phyloP scores from a whole-genome alignment of 495 filamentous ascomycete genomes.

The Neurospora hispaniola region DNA sequence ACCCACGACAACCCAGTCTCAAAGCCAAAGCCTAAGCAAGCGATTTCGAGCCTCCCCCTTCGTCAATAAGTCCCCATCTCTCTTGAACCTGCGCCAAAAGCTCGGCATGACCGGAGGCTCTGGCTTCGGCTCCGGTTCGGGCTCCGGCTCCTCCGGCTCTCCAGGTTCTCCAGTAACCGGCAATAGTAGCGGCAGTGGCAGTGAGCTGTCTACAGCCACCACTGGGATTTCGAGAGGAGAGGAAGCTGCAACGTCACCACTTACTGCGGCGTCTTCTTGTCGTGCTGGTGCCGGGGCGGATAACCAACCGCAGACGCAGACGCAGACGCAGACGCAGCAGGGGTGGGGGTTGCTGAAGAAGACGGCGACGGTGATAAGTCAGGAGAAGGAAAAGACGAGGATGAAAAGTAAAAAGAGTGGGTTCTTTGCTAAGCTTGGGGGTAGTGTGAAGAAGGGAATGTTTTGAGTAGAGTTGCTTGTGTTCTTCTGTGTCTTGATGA shows the following conservation, averaged over 20 bases:
- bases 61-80: background rate
- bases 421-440: conserved; percentile 16
- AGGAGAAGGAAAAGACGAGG: conserved; percentile 1
- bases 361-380: background rate
- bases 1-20: background rate
- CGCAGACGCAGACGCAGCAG: conserved; percentile 18
- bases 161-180: background rate
- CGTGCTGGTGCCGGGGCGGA: background rate
- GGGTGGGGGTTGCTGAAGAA: conserved; percentile 3
- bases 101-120: background rate
- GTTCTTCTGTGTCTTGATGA: background rate
- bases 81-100: background rate
- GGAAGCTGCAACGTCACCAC: background rate
- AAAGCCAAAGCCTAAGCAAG: background rate
- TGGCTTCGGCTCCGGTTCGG: background rate
- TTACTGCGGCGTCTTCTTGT: background rate
- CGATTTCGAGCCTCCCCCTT: background rate
- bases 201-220: background rate
- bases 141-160: background rate
- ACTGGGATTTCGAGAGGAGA: background rate
- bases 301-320: conserved; percentile 13
- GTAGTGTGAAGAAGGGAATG: conserved; percentile 4
- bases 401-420: background rate
- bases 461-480: background rate
- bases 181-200: background rate